Conservation (phyloP, 192 early-diverging fungal genomes). For the Lobosporangium transversale region DNA sequence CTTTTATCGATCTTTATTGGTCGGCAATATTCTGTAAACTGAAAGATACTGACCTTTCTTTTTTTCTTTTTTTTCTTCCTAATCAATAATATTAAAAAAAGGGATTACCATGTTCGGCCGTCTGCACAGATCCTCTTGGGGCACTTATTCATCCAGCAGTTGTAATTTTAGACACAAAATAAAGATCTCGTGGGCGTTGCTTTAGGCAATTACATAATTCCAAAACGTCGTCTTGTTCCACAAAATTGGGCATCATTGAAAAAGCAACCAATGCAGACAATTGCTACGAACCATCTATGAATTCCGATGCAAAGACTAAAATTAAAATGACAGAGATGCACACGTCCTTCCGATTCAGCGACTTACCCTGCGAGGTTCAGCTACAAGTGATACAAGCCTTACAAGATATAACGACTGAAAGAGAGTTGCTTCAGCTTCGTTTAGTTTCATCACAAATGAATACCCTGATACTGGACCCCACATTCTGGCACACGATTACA, state of each 20-base stretch:
- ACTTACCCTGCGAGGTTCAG: conserved; percentile 25
- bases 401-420: background rate
- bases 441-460: conserved; percentile 11
- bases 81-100: conserved; percentile 13
- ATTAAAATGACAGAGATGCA: too few relatives aligned
- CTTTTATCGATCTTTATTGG: too few relatives aligned
- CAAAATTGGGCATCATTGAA: too few relatives aligned
- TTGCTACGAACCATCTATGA: too few relatives aligned
- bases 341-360: conserved; percentile 7
- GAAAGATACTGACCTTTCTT: background rate
- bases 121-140: conserved; percentile 75
- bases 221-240: too few relatives aligned
- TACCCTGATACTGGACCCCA: conserved; percentile 30
- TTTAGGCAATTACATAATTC: too few relatives aligned
- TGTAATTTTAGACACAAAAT: conserved; percentile 32
- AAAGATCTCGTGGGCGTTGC: too few relatives aligned
- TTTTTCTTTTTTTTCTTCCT: conserved; percentile 2
- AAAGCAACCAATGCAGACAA: too few relatives aligned
- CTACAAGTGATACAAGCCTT: conserved; percentile 15
- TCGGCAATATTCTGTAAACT: too few relatives aligned
- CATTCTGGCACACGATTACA: conserved; percentile 20
- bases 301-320: too few relatives aligned
- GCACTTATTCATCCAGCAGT: conserved; percentile 74
- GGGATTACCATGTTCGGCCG: conserved; percentile 80
- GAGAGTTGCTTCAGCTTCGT: conserved; percentile 19